Percentiles rank a stretch among this genome's conserved stretches.
Evolutionary conservation across 305 asterid species (phyloP).

Genomic region (Rubia peregrina): DNA sequence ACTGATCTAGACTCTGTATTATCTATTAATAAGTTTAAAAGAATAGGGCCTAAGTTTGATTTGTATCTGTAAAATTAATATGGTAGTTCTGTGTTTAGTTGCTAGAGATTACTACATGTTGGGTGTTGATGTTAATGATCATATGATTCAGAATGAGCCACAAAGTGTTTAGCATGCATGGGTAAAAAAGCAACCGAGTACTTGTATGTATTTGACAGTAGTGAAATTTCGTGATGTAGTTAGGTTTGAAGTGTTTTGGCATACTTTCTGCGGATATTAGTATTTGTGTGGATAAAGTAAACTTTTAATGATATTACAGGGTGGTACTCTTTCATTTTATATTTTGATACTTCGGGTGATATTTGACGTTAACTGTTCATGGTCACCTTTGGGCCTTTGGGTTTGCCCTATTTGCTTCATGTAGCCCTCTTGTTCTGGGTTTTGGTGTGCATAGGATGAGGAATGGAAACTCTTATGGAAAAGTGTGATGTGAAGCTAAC

Average conservation of each 20-base stretch:
- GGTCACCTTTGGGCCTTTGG: neutral
- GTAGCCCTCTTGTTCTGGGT: neutral
- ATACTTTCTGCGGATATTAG: neutral
- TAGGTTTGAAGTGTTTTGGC: neutral
- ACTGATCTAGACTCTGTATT: too few species aligned
- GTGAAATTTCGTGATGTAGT: neutral
- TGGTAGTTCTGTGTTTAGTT: neutral
- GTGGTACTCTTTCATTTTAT: neutral
- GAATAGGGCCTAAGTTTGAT: neutral
- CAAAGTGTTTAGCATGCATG: neutral
- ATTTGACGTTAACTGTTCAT: neutral
- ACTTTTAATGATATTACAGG: neutral
- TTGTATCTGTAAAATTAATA: neutral
- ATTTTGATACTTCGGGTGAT: neutral
- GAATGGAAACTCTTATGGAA: neutral
- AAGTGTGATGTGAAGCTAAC: neutral
- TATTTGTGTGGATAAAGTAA: neutral
- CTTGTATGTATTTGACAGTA: neutral
- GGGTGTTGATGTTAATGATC: neutral
- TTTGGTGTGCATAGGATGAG: neutral
- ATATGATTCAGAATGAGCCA: too few species aligned
- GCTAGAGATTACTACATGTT: neutral
- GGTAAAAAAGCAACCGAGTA: slow-evolving; percentile 8
- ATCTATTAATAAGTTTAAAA: too few species aligned
- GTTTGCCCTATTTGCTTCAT: neutral